Percentiles rank a stretch among this genome's conserved stretches.
phyloP scores from a whole-genome alignment of 306 rosid species.

The Cicer cuneatum region DNA sequence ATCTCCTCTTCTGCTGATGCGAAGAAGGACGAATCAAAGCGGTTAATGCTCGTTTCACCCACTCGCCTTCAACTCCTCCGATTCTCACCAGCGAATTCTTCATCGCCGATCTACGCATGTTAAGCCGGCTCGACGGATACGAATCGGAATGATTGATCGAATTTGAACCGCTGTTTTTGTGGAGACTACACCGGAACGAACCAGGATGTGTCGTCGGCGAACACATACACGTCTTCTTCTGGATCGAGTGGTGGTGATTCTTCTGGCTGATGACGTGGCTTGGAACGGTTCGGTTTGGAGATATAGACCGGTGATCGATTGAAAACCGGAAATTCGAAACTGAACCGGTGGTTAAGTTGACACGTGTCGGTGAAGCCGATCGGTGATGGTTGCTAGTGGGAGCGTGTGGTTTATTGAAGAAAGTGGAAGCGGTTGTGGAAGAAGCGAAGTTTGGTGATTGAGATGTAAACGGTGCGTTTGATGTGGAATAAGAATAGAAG shows the following conservation, averaged over 20 bases:
- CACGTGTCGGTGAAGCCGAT: constrained; percentile 85
- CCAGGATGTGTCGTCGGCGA: constrained; percentile 96
- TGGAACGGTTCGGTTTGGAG: constrained; percentile 81
- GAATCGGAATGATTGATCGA: constrained; percentile 48
- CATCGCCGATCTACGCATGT: constrained; percentile 98
- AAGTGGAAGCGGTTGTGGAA: constrained; percentile 67
- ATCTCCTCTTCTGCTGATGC: constrained; percentile 79
- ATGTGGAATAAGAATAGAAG: constrained; percentile 58
- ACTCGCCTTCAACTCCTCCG: constrained; percentile 93
- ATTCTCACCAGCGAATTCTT: constrained; percentile 88
- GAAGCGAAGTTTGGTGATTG: constrained; percentile 78
- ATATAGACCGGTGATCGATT: constrained; percentile 71
- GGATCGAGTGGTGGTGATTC: constrained; percentile 58
- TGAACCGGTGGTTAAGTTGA: constrained; percentile 60
- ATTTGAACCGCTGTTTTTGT: constrained; percentile 57
- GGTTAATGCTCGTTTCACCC: constrained; percentile 86
- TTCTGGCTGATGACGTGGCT: constrained; percentile 53
- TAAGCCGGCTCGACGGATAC: constrained; percentile 63
- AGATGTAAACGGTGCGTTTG: constrained; percentile 55
- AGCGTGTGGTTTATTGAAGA: constrained; percentile 49
- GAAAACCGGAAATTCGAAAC: constrained; percentile 74
- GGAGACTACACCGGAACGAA: constrained; percentile 89
- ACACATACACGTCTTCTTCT: constrained; percentile 86
- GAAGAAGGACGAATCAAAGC: constrained; percentile 92
- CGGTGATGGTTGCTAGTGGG: constrained; percentile 57